Percentiles rank a stretch among this genome's conserved stretches.
These are phyloP conservation scores for Phoma herbarum DNA, from an alignment of 2,329 filamentous ascomycete genomes.

Conservation along the genomic window DNA sequence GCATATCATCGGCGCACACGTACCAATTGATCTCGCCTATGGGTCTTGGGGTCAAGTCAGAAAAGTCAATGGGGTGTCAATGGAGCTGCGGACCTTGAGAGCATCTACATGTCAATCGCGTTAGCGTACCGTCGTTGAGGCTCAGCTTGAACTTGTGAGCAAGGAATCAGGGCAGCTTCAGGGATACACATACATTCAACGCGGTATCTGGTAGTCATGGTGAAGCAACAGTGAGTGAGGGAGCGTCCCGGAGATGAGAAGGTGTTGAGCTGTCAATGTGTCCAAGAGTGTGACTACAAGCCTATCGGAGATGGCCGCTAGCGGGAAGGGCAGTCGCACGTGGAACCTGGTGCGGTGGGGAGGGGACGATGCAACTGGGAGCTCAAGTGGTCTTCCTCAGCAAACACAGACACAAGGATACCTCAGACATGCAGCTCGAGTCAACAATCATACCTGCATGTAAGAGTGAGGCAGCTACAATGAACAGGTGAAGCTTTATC, in stretches of 20 bases:
- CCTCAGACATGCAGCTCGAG: not conserved
- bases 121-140: slow-evolving; percentile 25
- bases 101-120: slow-evolving; percentile 60
- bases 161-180: slow-evolving; percentile 6
- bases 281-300: slow-evolving; percentile 29
- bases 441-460: not conserved
- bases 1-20: slow-evolving; percentile 55
- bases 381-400: not conserved
- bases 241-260: slow-evolving; percentile 13
- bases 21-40: slow-evolving; percentile 89
- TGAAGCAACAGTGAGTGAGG: slow-evolving; percentile 18
- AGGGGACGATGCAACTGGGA: slow-evolving; percentile 1
- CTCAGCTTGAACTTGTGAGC: slow-evolving; percentile 14
- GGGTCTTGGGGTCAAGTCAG: slow-evolving; percentile 69
- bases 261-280: slow-evolving; percentile 29
- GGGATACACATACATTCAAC: slow-evolving; percentile 49
- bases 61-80: slow-evolving; percentile 14
- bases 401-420: not conserved
- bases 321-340: slow-evolving; percentile 28
- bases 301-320: slow-evolving; percentile 38
- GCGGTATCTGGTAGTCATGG: slow-evolving; percentile 54
- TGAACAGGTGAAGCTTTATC: slow-evolving; percentile 31
- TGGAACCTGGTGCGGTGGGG: slow-evolving; percentile 23
- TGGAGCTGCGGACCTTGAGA: slow-evolving; percentile 61
- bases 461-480: not conserved